Evolutionary conservation across 371 early-diverging fungal genomes (phyloP), one percentile per base, ranked within the genome.

Genomic region (Actinomucor elegans): DNA sequence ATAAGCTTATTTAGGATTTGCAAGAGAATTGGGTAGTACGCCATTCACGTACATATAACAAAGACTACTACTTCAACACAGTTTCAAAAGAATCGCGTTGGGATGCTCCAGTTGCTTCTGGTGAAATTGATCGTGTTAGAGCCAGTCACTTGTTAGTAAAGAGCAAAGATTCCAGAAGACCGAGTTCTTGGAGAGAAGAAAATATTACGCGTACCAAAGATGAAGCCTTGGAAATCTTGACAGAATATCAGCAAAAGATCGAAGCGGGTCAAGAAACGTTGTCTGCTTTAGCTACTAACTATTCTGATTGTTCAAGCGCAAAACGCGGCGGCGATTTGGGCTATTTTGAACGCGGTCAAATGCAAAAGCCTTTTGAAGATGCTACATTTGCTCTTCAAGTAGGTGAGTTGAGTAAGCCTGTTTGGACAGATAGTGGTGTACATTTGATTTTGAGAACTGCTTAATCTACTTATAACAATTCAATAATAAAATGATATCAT

Each of bases 71-170:
- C 70, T 96, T 85, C 71, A 95, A 97, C 71, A 77, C 73, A 18
- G 76, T 71, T 11, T 95, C 93, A 21, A 68, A 83, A 20, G 91
- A 94, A 62, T 83, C 85, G 52, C 80, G 85, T 14, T 94, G 96
- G 94, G 94, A 92, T 49, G 71, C 81, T 21, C 96, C 94, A 10
- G 61, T 43, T 23, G 21, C 35, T 11, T 57, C 53, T 7, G 73
- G 66, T 1, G 64, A 64, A 15, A 57, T 57, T 15, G 71, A 80
- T 48, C 66, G 73, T 52, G 83, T 97, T 33, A 77, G 94, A 6
- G 95, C 93, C 14, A 88, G 88, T 38, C 98, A 98, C 61, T 73
- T 98, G 42, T 75, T 98, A 11, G 94, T 94, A 48, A 98, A 98
- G 72, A 96, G 96, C 65, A 64, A 59, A 21, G 88, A 85, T 10